Conservation (phyloP, 805 yeast species). For the Metschnikowia matae region DNA sequence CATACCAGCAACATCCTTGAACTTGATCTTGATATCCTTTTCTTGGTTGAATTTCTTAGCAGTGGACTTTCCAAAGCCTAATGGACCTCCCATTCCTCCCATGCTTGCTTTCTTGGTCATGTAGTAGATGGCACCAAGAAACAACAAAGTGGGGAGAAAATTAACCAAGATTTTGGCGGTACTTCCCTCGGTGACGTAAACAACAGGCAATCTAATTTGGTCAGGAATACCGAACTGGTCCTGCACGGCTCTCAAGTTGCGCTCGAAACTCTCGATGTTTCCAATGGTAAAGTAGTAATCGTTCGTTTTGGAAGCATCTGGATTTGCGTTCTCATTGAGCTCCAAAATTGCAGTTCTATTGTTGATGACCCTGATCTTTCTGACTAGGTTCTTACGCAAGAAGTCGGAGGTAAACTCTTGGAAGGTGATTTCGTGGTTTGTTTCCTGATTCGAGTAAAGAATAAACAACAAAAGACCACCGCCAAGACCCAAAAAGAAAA, state of each 20-base stretch:
- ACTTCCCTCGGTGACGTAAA: slow-evolving; percentile 70
- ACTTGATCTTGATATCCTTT: slow-evolving; percentile 74
- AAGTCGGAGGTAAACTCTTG: slow-evolving; percentile 81
- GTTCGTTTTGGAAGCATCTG: slow-evolving; percentile 23
- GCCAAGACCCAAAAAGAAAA: slow-evolving; percentile 31
- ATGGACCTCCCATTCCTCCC: slow-evolving; percentile 54
- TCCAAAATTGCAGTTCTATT: slow-evolving; percentile 70
- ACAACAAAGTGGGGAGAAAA: slow-evolving; percentile 80
- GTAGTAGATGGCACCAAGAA: slow-evolving; percentile 87
- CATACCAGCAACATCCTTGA: slow-evolving; percentile 92
- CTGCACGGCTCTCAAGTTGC: slow-evolving; percentile 71
- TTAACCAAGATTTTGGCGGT: slow-evolving; percentile 60
- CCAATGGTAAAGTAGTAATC: slow-evolving; percentile 70
- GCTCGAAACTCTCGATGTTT: slow-evolving; percentile 83
- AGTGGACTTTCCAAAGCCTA: slow-evolving; percentile 72
- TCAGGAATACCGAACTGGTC: slow-evolving; percentile 59
- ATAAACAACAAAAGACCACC: slow-evolving; percentile 26
- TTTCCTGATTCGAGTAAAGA: slow-evolving; percentile 19
- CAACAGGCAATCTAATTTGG: slow-evolving; percentile 71
- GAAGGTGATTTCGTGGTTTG: slow-evolving; percentile 65
- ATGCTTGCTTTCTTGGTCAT: slow-evolving; percentile 62
- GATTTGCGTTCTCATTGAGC: slow-evolving; percentile 41
- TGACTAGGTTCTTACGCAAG: slow-evolving; percentile 74
- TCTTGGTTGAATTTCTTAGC: slow-evolving; percentile 82
- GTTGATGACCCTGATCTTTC: slow-evolving; percentile 70